Evolutionary conservation across 2,329 filamentous ascomycete species (phyloP), one percentile per base, ranked within the genome.

Genomic region (Lojkania enalia): DNA sequence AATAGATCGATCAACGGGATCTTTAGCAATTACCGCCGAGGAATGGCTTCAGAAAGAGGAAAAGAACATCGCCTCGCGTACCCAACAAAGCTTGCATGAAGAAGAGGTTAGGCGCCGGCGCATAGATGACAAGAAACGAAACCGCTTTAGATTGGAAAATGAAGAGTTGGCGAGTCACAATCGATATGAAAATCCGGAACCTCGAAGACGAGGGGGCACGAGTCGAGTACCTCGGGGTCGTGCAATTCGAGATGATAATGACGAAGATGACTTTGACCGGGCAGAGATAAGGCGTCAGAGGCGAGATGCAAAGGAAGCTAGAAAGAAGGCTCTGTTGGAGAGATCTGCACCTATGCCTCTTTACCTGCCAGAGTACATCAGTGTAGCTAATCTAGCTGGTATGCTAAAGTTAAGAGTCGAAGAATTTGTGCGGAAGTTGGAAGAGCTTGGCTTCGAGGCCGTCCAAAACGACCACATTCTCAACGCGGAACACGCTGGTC

Each of bases 361-460:
- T 35, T 81, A 86, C 41, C 75, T 99, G 16, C 95, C 95, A 0
- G 89, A 96, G 63, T 95, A 90, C 58, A 95, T 99, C 69, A 94
- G 83, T 59, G 85, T 96, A n/a, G 79, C 82, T 7, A 89, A 91
- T 54, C 74, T 99, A 30, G 90, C 90, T 3, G 78, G 83, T 48
- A 82, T 87, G 3, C 75, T 97, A 16, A 85, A 84, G 49, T 78
- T 95, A 20, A 82, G 83, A 30, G 76, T 83, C 1, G 79, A 86
- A 12, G 72, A 83, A 2, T 96, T 99, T 58, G 74, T 95, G 11
- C 58, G 65, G 13, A 89, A 90, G 61, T 78, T 99, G 69, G 81
- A 84, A 63, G 82, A 94, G 40, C 83, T 97, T 62, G 95, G 94
- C 0, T 99, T 96, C 54, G 90, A 96, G 58, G 87, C 91, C 39